Percentiles rank a stretch among this genome's conserved stretches.
Conservation (phyloP, 2,329 filamentous ascomycete genomes). For the Aphanoascus verrucosus region DNA sequence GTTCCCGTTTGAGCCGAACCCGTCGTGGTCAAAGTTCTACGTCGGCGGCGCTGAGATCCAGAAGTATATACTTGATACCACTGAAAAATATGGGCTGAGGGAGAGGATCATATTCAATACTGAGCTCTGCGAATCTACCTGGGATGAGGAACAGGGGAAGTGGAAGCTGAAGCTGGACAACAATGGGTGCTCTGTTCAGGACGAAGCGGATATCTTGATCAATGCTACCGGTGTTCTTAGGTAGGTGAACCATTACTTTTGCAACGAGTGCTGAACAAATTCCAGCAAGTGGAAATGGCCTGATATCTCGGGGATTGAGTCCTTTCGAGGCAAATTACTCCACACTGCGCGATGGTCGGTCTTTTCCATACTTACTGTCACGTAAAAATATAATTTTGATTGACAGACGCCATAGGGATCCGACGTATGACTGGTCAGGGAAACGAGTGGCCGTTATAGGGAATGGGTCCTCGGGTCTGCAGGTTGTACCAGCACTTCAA, state of each 20-base stretch:
- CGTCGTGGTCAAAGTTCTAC: constrained; percentile 33
- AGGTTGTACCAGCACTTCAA: constrained; percentile 31
- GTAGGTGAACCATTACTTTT: background rate
- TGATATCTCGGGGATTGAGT: constrained; percentile 36
- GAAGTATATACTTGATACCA: constrained; percentile 54
- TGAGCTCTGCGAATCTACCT: constrained; percentile 46
- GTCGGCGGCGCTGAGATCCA: constrained; percentile 56
- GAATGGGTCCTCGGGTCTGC: constrained; percentile 31
- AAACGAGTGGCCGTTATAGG: constrained; percentile 24
- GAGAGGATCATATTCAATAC: constrained; percentile 46
- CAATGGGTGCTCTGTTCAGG: constrained; percentile 16
- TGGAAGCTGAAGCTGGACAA: constrained; percentile 30
- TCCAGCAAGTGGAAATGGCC: constrained; percentile 33
- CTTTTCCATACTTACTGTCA: constrained; percentile 8
- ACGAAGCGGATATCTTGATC: constrained; percentile 28
- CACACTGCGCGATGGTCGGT: constrained; percentile 35
- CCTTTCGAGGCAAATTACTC: constrained; percentile 37
- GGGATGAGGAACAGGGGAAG: constrained; percentile 38
- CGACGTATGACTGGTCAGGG: constrained; percentile 24
- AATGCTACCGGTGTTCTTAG: constrained; percentile 27
- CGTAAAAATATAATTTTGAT: constrained; percentile 15
- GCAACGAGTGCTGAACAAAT: background rate
- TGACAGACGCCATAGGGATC: background rate
- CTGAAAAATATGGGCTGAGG: constrained; percentile 55
- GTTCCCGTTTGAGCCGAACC: constrained; percentile 41